These are phyloP conservation scores for Pleurotus cornucopiae DNA, from an alignment of 768 basidiomycete species.

Conservation along the genomic window DNA sequence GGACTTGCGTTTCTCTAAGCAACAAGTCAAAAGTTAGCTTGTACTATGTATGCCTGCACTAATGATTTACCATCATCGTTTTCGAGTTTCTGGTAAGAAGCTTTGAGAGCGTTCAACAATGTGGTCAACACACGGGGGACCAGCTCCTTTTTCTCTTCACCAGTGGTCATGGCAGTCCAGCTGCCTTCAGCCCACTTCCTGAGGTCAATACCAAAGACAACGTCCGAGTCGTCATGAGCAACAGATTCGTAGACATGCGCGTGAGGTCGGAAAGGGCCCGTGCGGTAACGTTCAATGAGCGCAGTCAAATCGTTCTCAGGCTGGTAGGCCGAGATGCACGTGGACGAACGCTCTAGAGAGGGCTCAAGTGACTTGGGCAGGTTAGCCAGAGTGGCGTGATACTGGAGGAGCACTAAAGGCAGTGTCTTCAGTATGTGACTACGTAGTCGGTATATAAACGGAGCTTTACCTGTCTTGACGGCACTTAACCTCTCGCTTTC, in stretches of 20 bases:
- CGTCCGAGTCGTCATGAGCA: slow-evolving; percentile 77
- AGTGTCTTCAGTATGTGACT: neutral
- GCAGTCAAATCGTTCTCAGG: slow-evolving; percentile 85
- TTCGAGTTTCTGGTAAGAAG: slow-evolving; percentile 57
- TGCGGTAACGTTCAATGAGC: slow-evolving; percentile 88
- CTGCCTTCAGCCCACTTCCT: slow-evolving; percentile 88
- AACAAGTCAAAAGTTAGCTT: neutral
- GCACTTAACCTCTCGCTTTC: slow-evolving; percentile 80
- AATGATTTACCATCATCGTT: slow-evolving; percentile 56
- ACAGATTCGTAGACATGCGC: slow-evolving; percentile 87
- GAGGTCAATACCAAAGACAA: slow-evolving; percentile 88
- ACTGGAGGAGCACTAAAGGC: slow-evolving; percentile 71
- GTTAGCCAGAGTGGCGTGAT: slow-evolving; percentile 74
- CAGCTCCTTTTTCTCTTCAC: slow-evolving; percentile 54
- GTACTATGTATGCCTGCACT: neutral
- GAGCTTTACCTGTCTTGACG: slow-evolving; percentile 67
- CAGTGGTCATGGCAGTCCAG: slow-evolving; percentile 54
- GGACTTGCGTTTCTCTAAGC: slow-evolving; percentile 73
- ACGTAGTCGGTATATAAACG: neutral
- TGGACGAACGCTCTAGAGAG: slow-evolving; percentile 64
- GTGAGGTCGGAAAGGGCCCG: slow-evolving; percentile 86
- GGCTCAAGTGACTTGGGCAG: slow-evolving; percentile 65
- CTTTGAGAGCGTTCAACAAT: slow-evolving; percentile 58
- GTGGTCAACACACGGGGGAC: slow-evolving; percentile 74
- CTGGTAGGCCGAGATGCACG: slow-evolving; percentile 78